phyloP scores from a whole-genome alignment of 495 filamentous ascomycete species.

The Neurospora discreta region DNA sequence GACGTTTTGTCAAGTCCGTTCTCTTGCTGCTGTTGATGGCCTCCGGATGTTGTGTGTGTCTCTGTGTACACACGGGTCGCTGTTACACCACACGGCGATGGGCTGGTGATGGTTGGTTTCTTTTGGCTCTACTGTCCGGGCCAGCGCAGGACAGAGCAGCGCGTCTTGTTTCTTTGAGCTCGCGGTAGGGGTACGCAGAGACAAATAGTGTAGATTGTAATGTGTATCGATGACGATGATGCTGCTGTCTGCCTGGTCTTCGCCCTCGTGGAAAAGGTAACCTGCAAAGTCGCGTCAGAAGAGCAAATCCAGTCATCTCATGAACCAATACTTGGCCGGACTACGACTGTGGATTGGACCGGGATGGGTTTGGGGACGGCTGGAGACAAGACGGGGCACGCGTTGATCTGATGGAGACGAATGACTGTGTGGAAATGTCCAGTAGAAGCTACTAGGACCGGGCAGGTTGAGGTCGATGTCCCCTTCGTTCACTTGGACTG shows the following conservation, averaged over 20 bases:
- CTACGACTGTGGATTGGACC: background rate
- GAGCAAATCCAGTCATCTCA: background rate
- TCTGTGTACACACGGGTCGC: slow-evolving; percentile 15
- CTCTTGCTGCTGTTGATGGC: background rate
- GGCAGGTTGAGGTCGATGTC: background rate
- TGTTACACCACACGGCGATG: slow-evolving; percentile 24
- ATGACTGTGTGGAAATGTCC: background rate
- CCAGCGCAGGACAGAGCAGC: slow-evolving; percentile 13
- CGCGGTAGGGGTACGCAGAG: slow-evolving; percentile 3
- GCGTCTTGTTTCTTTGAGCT: slow-evolving; percentile 4
- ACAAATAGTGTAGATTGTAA: background rate
- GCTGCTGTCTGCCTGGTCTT: background rate
- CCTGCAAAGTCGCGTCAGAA: slow-evolving; percentile 31
- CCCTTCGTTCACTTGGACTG: background rate
- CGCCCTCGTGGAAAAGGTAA: slow-evolving; percentile 15
- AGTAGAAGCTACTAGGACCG: background rate
- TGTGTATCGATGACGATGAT: background rate
- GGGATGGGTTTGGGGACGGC: background rate
- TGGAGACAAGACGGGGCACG: background rate
- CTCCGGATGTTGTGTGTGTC: slow-evolving; percentile 7
- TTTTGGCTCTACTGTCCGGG: slow-evolving; percentile 1
- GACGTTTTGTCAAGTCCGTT: slow-evolving; percentile 3
- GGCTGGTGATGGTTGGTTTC: slow-evolving; percentile 21
- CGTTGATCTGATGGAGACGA: background rate
- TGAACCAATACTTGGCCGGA: background rate